Evolutionary conservation across 2,329 filamentous ascomycete species (phyloP).

Genomic region (Ampelomyces quisqualis): DNA sequence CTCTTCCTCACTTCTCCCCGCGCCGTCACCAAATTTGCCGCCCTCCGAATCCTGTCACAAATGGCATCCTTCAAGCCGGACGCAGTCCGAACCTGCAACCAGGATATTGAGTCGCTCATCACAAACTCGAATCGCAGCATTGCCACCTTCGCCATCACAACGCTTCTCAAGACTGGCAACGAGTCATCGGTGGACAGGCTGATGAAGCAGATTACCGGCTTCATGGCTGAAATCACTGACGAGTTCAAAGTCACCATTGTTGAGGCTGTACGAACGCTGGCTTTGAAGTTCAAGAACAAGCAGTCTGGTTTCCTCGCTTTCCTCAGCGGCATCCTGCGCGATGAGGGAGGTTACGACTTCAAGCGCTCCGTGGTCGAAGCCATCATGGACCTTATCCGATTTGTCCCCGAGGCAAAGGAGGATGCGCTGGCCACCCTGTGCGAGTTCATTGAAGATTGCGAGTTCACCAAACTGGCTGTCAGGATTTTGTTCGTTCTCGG

Average conservation of each 20-base stretch:
- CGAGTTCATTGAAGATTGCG: constrained; percentile 99
- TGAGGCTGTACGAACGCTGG: constrained; percentile 93
- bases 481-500: constrained; percentile 92
- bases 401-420: constrained; percentile 83
- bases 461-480: constrained; percentile 96
- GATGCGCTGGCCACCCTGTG: constrained; percentile 90
- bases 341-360: constrained; percentile 97
- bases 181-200: constrained; percentile 94
- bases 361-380: constrained; percentile 97
- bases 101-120: constrained; percentile 94
- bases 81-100: constrained; percentile 90
- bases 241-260: constrained; percentile 99
- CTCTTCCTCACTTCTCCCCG: constrained; percentile 94
- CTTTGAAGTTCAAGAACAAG: constrained; percentile 96
- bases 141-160: constrained; percentile 97
- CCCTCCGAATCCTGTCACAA: constrained; percentile 92
- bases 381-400: constrained; percentile 99
- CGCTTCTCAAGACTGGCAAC: constrained; percentile 95
- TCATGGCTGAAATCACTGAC: constrained; percentile 99
- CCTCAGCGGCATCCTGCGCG: constrained; percentile 91
- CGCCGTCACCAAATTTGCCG: constrained; percentile 95
- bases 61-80: constrained; percentile 96
- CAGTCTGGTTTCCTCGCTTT: constrained; percentile 97
- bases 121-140: constrained; percentile 97
- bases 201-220: constrained; percentile 97